Conservation (phyloP, 225 moss, liverwort and hornwort genomes). For the Marchantia paleacea region DNA sequence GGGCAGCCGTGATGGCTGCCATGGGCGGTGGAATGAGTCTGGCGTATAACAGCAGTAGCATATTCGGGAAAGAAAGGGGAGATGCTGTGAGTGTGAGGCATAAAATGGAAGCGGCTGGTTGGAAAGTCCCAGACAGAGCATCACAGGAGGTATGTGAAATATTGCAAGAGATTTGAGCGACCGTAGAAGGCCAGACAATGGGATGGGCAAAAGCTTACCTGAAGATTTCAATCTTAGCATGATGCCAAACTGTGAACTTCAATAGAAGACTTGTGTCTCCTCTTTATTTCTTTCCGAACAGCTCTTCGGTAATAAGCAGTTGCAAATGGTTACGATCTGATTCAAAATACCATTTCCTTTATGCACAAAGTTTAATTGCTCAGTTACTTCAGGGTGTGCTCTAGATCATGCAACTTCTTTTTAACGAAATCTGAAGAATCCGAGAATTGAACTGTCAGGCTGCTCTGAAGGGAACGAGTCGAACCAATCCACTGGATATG, state of each 20-base stretch:
- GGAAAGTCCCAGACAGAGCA: slow-evolving; percentile 69
- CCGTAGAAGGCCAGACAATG: too few relatives aligned
- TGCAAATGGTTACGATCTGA: slow-evolving; percentile 1
- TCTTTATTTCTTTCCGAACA: neutral
- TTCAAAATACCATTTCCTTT: neutral
- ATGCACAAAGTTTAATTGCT: neutral
- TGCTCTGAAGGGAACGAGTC: slow-evolving; percentile 54
- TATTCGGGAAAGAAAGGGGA: slow-evolving; percentile 37
- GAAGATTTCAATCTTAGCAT: neutral
- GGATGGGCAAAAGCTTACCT: neutral
- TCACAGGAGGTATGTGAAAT: slow-evolving; percentile 53
- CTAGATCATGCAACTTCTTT: neutral
- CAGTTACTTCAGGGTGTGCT: neutral
- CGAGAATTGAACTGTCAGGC: slow-evolving; percentile 35
- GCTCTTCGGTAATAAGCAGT: neutral
- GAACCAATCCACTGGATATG: slow-evolving; percentile 57
- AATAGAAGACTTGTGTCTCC: neutral
- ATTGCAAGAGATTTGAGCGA: neutral
- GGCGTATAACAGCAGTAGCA: slow-evolving; percentile 38
- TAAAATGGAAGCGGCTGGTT: slow-evolving; percentile 60
- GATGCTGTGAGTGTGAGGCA: slow-evolving; percentile 37
- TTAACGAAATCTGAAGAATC: neutral
- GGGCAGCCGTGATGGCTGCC: slow-evolving; percentile 37
- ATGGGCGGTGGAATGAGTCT: slow-evolving; percentile 34
- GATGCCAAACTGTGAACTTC: neutral